A percentile compares a stretch with the other conserved stretches of the same genome.
phyloP scores from a whole-genome alignment of 2,329 filamentous ascomycete species.

The Arachnopeziza araneosa region DNA sequence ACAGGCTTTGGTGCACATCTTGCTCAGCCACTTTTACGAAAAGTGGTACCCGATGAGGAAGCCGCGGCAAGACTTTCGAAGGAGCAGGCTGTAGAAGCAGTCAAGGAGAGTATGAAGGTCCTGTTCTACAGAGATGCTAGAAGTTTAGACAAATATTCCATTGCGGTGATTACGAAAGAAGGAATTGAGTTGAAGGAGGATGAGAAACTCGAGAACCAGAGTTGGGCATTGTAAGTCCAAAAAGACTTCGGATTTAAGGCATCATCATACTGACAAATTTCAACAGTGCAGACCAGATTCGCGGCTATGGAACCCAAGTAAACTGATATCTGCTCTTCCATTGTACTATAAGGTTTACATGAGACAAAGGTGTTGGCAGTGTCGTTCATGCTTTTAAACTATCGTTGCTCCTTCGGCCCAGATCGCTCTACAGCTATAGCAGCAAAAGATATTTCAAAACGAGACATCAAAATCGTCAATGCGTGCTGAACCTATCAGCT shows the following conservation, averaged over 20 bases:
- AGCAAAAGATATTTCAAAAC: no score
- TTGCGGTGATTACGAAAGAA: conserved; percentile 83
- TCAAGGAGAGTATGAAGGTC: conserved; percentile 97
- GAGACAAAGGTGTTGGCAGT: conserved; percentile 14
- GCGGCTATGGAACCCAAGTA: conserved; percentile 86
- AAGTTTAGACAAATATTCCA: conserved; percentile 84
- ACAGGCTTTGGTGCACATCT: conserved; percentile 93
- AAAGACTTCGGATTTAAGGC: not conserved
- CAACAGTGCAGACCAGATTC: conserved; percentile 71
- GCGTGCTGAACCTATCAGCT: no score
- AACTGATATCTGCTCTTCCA: conserved; percentile 31
- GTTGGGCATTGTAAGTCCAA: conserved; percentile 71
- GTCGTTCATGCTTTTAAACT: not conserved
- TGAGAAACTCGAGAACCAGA: conserved; percentile 89
- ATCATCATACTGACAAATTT: conserved; percentile 13
- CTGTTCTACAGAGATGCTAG: conserved; percentile 95
- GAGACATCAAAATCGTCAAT: no score
- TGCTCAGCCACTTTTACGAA: conserved; percentile 85
- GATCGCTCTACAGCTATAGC: not conserved
- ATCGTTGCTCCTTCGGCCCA: not conserved
- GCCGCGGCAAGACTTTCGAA: conserved; percentile 63
- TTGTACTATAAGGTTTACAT: conserved; percentile 27
- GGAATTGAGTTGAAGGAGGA: conserved; percentile 80
- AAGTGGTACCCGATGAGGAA: conserved; percentile 77
- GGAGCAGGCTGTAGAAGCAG: conserved; percentile 72